Percentiles rank a stretch among this genome's conserved stretches.
Conservation (phyloP, 2,329 filamentous ascomycete species). For the Colletotrichum sp. region DNA sequence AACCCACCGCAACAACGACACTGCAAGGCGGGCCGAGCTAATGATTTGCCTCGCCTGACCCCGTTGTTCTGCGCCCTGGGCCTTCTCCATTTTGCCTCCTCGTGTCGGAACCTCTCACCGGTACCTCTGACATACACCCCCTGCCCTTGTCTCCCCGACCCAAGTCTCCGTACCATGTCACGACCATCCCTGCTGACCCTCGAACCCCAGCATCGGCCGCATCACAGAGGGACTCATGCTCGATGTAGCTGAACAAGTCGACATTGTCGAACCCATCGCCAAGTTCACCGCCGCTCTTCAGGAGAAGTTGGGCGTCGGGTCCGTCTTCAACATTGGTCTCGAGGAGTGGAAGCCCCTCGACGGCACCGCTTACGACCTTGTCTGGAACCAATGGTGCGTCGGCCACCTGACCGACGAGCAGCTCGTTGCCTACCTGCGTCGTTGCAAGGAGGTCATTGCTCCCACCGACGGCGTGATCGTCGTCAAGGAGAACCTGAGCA, state of each 20-base stretch:
- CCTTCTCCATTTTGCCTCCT: background rate
- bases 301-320: constrained; percentile 61
- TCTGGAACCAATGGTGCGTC: constrained; percentile 93
- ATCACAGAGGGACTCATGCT: constrained; percentile 81
- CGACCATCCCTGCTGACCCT: background rate
- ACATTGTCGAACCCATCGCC: constrained; percentile 83
- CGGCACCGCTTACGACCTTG: constrained; percentile 70
- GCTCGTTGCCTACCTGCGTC: constrained; percentile 68
- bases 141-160: constrained; percentile 4
- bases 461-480: constrained; percentile 38
- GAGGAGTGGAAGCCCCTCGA: constrained; percentile 68
- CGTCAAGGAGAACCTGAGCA: constrained; percentile 72
- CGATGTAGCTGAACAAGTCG: constrained; percentile 72
- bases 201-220: constrained; percentile 71
- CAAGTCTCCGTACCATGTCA: constrained; percentile 5
- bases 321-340: constrained; percentile 74
- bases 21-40: constrained; percentile 6
- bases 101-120: constrained; percentile 10
- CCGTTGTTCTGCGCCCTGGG: background rate
- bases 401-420: constrained; percentile 81
- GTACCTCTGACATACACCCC: constrained; percentile 1
- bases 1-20: background rate
- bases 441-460: constrained; percentile 54
- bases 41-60: constrained; percentile 22
- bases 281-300: constrained; percentile 76